phyloP scores from a whole-genome alignment of 2,329 filamentous ascomycete species.

The Fusarium devonianum region DNA sequence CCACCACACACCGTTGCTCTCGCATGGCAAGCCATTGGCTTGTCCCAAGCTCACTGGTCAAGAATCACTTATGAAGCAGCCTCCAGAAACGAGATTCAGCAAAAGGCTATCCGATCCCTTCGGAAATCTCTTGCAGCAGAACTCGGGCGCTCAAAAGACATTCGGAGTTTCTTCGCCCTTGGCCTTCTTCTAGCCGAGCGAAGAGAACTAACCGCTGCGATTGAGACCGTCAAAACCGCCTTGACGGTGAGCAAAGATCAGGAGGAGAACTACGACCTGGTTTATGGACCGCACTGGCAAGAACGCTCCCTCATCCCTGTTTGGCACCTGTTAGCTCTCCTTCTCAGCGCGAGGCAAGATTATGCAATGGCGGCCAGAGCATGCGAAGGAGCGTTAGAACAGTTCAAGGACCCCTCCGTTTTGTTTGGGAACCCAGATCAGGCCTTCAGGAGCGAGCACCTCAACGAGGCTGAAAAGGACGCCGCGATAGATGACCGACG shows the following conservation, averaged over 20 bases:
- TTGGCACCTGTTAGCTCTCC: conserved; percentile 88
- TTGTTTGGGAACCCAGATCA: conserved; percentile 71
- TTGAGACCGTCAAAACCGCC: conserved; percentile 81
- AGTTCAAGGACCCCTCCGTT: conserved; percentile 76
- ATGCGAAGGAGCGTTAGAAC: conserved; percentile 90
- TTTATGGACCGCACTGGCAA: conserved; percentile 62
- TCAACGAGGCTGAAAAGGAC: conserved; percentile 61
- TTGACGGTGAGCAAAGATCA: conserved; percentile 66
- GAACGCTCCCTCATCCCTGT: conserved; percentile 76
- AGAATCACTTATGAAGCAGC: conserved; percentile 79
- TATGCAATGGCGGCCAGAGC: conserved; percentile 80
- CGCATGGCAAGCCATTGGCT: conserved; percentile 84
- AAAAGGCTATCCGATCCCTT: conserved; percentile 78
- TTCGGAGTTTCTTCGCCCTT: conserved; percentile 81
- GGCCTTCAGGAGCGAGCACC: conserved; percentile 69
- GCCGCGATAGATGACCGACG: conserved; percentile 35
- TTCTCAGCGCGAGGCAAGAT: conserved; percentile 87
- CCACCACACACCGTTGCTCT: conserved; percentile 69
- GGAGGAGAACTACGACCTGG: conserved; percentile 53
- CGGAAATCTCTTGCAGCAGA: conserved; percentile 75
- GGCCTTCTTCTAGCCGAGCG: conserved; percentile 88
- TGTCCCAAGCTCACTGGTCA: conserved; percentile 88
- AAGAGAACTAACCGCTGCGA: conserved; percentile 78
- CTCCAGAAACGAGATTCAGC: conserved; percentile 74
- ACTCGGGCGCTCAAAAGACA: conserved; percentile 69